Evolutionary conservation across 1,284 basidiomycete species (phyloP).

Genomic region (Chalciporus sp.): DNA sequence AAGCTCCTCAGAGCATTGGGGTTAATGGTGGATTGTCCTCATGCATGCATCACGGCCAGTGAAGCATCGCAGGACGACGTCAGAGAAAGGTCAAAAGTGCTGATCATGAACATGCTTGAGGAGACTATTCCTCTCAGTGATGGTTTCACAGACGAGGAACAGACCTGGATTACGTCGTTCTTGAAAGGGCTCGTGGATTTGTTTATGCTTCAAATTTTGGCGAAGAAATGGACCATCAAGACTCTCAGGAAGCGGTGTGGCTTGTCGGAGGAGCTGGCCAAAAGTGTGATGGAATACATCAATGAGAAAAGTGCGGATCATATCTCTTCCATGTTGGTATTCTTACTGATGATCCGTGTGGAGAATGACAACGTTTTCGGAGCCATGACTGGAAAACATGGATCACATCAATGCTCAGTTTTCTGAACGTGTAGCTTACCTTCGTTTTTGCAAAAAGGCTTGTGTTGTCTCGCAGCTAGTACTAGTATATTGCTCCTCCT

Average conservation of each 20-base stretch:
- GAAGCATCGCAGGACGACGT: neutral
- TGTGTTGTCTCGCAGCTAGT: too few species aligned
- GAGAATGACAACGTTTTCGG: too few species aligned
- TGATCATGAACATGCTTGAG: slow-evolving; percentile 8
- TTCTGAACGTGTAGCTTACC: too few species aligned
- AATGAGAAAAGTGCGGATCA: too few species aligned
- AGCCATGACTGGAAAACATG: too few species aligned
- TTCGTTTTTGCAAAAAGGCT: too few species aligned
- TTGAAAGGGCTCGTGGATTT: slow-evolving; percentile 24
- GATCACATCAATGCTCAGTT: too few species aligned
- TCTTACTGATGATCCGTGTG: too few species aligned
- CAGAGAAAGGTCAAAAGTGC: neutral
- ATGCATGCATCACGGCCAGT: slow-evolving; percentile 13
- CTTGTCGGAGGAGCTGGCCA: slow-evolving; percentile 19
- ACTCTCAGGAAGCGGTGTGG: slow-evolving; percentile 20
- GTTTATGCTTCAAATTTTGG: slow-evolving; percentile 9
- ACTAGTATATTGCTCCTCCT: too few species aligned
- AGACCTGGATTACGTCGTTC: slow-evolving; percentile 28
- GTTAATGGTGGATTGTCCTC: slow-evolving; percentile 1
- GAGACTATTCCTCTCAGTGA: neutral
- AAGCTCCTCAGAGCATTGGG: neutral
- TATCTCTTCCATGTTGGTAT: too few species aligned
- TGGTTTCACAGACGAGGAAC: slow-evolving; percentile 17
- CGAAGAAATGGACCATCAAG: slow-evolving; percentile 12
- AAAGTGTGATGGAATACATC: neutral